phyloP scores from a whole-genome alignment of 768 basidiomycete genomes.

The Suillus clintonianus region DNA sequence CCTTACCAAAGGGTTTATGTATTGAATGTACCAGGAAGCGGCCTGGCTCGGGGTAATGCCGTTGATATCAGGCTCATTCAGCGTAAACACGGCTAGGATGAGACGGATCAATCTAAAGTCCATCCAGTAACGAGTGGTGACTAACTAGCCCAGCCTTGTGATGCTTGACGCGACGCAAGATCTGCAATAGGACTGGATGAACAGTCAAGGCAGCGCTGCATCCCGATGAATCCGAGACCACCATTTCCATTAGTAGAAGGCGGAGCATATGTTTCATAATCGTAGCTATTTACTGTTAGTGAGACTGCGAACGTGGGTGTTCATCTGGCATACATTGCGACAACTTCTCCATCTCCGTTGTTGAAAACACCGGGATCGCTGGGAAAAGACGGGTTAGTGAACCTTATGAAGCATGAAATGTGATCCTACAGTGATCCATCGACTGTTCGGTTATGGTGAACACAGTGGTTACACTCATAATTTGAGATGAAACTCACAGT shows the following conservation, averaged over 20 bases:
- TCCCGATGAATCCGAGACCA: constrained; percentile 40
- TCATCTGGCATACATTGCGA: constrained; percentile 28
- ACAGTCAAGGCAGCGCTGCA: constrained; percentile 41
- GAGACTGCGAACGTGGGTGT: not conserved
- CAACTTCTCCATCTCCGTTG: constrained; percentile 35
- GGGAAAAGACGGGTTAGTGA: constrained; percentile 3
- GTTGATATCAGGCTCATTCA: constrained; percentile 40
- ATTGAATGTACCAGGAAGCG: constrained; percentile 38
- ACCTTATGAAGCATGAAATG: not conserved
- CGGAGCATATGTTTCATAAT: constrained; percentile 38
- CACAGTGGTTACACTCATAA: not conserved
- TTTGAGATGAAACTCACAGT: constrained; percentile 23
- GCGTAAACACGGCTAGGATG: constrained; percentile 31
- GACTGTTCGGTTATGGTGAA: constrained; percentile 13
- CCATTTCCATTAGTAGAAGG: constrained; percentile 37
- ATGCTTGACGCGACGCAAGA: constrained; percentile 32
- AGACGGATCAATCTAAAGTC: not conserved
- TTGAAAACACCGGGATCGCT: constrained; percentile 33
- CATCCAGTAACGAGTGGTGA: not conserved
- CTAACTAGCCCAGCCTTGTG: constrained; percentile 34
- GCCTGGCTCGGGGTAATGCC: constrained; percentile 29
- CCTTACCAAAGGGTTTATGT: constrained; percentile 38
- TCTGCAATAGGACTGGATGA: constrained; percentile 35
- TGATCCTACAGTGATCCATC: constrained; percentile 31
- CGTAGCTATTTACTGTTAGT: constrained; percentile 28